phyloP scores from a whole-genome alignment of 1,284 basidiomycete species.

The Farysia itapuensis region DNA sequence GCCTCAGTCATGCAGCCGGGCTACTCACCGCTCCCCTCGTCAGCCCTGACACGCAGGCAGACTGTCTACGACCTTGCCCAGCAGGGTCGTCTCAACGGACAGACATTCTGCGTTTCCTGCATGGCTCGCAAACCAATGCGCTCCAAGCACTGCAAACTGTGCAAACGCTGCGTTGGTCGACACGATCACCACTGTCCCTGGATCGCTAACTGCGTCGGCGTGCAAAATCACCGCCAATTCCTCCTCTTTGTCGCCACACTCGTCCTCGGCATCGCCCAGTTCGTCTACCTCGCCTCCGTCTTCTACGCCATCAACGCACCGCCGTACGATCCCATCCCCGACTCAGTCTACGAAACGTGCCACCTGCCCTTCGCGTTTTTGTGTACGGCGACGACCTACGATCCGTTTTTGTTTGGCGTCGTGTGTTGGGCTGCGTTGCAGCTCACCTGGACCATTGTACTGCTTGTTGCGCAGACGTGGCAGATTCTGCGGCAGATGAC shows the following conservation, averaged over 20 bases:
- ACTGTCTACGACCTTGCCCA: slow-evolving; percentile 68
- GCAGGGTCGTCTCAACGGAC: slow-evolving; percentile 84
- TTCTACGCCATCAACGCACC: slow-evolving; percentile 17
- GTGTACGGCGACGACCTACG: slow-evolving; percentile 66
- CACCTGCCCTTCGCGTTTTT: slow-evolving; percentile 68
- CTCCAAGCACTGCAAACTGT: slow-evolving; percentile 91
- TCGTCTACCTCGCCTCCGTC: slow-evolving; percentile 77
- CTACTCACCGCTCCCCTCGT: slow-evolving; percentile 72
- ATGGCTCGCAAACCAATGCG: slow-evolving; percentile 90
- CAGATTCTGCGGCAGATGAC: slow-evolving; percentile 93
- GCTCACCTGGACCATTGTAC: slow-evolving; percentile 85
- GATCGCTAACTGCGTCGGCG: slow-evolving; percentile 99
- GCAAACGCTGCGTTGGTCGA: slow-evolving; percentile 79
- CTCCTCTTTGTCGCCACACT: slow-evolving; percentile 82
- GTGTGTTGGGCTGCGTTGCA: slow-evolving; percentile 84
- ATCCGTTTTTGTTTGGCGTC: slow-evolving; percentile 81
- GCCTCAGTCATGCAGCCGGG: slow-evolving; percentile 86
- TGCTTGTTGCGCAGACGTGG: slow-evolving; percentile 83
- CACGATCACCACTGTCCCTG: slow-evolving; percentile 80
- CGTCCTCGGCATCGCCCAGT: slow-evolving; percentile 76
- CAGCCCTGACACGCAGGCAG: slow-evolving; percentile 34
- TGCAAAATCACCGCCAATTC: slow-evolving; percentile 92
- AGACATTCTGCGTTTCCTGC: slow-evolving; percentile 92
- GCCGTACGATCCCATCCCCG: slow-evolving; percentile 32
- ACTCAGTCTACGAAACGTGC: slow-evolving; percentile 63